phyloP scores from a whole-genome alignment of 225 moss, liverwort and hornwort species.

The Bryoerythrophyllum caledonicum region DNA sequence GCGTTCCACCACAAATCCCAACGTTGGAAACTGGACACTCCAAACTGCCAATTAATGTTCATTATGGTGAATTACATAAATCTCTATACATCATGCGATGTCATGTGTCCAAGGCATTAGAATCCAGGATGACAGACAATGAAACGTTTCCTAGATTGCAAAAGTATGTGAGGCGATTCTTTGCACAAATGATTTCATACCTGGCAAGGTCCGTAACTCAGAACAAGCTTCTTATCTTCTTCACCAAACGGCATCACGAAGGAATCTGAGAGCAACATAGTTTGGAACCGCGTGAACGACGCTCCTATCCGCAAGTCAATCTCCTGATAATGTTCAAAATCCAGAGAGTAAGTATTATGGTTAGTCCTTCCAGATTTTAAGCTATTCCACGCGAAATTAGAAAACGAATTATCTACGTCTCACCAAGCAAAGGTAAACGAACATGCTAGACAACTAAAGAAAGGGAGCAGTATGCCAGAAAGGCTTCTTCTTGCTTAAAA shows the following conservation, averaged over 20 bases:
- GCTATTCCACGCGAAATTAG: neutral
- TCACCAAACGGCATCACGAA: constrained; percentile 77
- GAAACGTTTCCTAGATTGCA: neutral
- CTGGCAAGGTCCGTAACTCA: constrained; percentile 99
- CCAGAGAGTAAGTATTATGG: constrained; percentile 15
- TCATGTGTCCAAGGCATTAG: neutral
- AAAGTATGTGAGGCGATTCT: constrained; percentile 9
- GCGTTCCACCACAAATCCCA: constrained; percentile 99
- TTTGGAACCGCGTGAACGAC: constrained; percentile 98
- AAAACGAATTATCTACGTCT: neutral
- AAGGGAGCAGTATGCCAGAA: constrained; percentile 9
- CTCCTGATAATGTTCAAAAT: constrained; percentile 53
- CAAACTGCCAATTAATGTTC: constrained; percentile 13
- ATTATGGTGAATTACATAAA: neutral
- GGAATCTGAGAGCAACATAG: constrained; percentile 81
- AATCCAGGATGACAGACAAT: constrained; percentile 3
- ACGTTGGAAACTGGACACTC: constrained; percentile 80
- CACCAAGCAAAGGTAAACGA: constrained; percentile 6
- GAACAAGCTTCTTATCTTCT: constrained; percentile 80
- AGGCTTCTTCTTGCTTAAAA: constrained; percentile 36
- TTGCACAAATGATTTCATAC: constrained; percentile 33
- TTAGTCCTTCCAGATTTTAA: constrained; percentile 7
- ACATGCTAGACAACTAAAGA: constrained; percentile 9
- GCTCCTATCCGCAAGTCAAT: constrained; percentile 97
- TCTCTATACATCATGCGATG: neutral